Conservation (phyloP, 805 yeast genomes). For the Ascoidea asiatica region DNA sequence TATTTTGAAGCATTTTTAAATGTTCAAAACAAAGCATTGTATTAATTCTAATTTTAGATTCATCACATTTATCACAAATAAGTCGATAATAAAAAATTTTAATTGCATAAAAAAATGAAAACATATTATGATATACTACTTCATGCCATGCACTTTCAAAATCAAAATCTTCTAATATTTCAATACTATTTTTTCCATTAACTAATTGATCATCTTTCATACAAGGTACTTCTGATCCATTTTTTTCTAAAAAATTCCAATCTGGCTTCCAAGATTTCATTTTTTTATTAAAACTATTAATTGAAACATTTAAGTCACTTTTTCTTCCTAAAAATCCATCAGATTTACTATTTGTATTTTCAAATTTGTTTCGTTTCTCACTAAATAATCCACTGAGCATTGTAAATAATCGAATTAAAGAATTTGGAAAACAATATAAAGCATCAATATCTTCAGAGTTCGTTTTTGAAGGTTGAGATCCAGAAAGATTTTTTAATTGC, state of each 20-base stretch:
- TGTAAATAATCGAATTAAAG: slow-evolving; percentile 57
- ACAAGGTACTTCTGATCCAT: background rate
- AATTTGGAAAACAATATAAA: slow-evolving; percentile 73
- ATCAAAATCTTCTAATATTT: background rate
- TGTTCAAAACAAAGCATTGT: slow-evolving; percentile 51
- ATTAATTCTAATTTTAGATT: slow-evolving; percentile 42
- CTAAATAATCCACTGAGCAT: slow-evolving; percentile 59
- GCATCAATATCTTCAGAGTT: slow-evolving; percentile 67
- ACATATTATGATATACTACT: slow-evolving; percentile 66
- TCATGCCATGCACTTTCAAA: slow-evolving; percentile 31
- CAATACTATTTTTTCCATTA: background rate
- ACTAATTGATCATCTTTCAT: slow-evolving; percentile 7
- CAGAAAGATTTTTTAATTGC: background rate
- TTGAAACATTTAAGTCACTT: slow-evolving; percentile 12
- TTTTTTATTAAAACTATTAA: slow-evolving; percentile 29
- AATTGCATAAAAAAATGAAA: slow-evolving; percentile 65
- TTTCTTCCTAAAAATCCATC: slow-evolving; percentile 13
- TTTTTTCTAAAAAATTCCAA: slow-evolving; percentile 42
- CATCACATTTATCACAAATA: slow-evolving; percentile 32
- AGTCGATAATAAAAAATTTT: slow-evolving; percentile 48
- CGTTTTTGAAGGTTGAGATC: too few relatives aligned
- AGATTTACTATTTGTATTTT: slow-evolving; percentile 14
- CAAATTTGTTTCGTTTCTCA: too few relatives aligned
- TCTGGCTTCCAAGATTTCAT: slow-evolving; percentile 59
- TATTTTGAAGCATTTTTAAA: slow-evolving; percentile 43